These are phyloP conservation scores for Entelexis sorbosivorans DNA, from an alignment of 1,139 yeast genomes.

Conservation along the genomic window DNA sequence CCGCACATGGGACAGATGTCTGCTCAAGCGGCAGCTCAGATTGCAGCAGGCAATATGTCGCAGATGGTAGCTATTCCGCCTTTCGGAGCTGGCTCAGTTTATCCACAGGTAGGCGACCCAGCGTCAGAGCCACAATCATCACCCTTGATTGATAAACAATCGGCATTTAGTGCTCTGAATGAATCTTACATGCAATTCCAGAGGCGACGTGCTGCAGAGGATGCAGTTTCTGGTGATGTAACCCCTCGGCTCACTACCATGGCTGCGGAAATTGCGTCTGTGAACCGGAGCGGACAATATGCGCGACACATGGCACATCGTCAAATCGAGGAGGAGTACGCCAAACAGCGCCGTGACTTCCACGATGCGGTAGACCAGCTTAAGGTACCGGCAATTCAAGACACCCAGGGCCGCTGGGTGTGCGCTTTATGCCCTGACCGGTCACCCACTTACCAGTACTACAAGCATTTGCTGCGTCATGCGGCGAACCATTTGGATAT, in stretches of 20 bases:
- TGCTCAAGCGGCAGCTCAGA: background rate
- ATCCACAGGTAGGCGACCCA: background rate
- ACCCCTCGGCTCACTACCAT: background rate
- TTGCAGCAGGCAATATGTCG: background rate
- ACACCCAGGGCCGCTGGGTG: conserved; percentile 8
- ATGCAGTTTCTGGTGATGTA: background rate
- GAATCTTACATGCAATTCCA: background rate
- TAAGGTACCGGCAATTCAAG: conserved; percentile 9
- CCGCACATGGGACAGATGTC: background rate
- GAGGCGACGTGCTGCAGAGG: background rate
- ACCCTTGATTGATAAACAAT: background rate
- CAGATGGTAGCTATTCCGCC: background rate
- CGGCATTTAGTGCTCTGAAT: background rate
- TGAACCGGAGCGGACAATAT: background rate
- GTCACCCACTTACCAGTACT: conserved; percentile 8
- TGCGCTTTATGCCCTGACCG: conserved; percentile 10
- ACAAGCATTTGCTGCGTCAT: conserved; percentile 12
- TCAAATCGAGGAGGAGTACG: conserved; percentile 13
- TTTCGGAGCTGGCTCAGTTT: background rate
- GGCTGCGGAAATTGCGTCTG: conserved; percentile 6
- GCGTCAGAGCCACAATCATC: background rate
- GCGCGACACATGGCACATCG: conserved; percentile 7
- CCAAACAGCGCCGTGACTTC: conserved; percentile 12
- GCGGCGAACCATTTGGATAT: conserved; percentile 10
- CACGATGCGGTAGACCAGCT: conserved; percentile 13